Evolutionary conservation across 805 yeast species (phyloP).

Genomic region (Candida ficus): DNA sequence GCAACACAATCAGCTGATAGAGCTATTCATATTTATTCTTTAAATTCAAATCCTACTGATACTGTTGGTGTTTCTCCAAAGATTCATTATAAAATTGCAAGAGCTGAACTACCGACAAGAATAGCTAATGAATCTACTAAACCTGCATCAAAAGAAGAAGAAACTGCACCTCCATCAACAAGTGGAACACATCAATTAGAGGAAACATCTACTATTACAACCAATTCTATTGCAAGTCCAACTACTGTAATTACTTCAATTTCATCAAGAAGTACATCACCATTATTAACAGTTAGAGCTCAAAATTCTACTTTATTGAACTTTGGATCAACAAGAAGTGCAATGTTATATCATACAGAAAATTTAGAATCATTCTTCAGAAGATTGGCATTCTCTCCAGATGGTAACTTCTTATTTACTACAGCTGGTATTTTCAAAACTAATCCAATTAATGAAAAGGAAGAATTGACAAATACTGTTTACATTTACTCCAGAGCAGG

Average conservation of each 20-base stretch:
- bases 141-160: neutral
- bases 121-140: neutral
- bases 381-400: conserved; percentile 81
- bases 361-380: conserved; percentile 88
- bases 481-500: conserved; percentile 74
- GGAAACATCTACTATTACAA: conserved; percentile 21
- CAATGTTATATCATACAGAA: conserved; percentile 72
- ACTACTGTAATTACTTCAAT: neutral
- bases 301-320: conserved; percentile 23
- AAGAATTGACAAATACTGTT: conserved; percentile 60
- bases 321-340: conserved; percentile 26
- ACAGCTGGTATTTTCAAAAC: conserved; percentile 65
- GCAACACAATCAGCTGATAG: conserved; percentile 92
- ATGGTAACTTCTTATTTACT: conserved; percentile 74
- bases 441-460: conserved; percentile 24
- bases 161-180: too few species aligned
- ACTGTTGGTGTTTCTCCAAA: conserved; percentile 34
- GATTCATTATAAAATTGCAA: conserved; percentile 42
- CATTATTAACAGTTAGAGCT: conserved; percentile 42
- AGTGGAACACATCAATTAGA: too few species aligned
- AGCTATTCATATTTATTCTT: conserved; percentile 63
- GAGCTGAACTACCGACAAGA: conserved; percentile 50
- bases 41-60: conserved; percentile 23
- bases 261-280: conserved; percentile 18
- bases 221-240: conserved; percentile 15